Evolutionary conservation across 352 stramenopile species (phyloP).

Genomic region (Lagenidium sp.): DNA sequence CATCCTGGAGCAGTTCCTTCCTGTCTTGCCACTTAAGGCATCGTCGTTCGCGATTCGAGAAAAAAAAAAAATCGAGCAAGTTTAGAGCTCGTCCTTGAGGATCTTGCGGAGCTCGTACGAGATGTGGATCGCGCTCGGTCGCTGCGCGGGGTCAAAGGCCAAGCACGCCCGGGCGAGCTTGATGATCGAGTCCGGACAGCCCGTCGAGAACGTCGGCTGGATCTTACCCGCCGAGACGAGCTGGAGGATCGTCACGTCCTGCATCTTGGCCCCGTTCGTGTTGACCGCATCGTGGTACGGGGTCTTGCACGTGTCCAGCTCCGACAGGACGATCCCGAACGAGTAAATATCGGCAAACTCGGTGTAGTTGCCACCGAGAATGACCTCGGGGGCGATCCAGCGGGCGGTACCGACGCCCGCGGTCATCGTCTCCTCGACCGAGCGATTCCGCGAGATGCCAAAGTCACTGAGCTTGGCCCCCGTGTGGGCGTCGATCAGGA

Average conservation of each 20-base stretch:
- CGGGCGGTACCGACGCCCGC: slow-evolving; percentile 38
- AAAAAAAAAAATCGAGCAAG: no score
- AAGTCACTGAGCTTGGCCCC: slow-evolving; percentile 66
- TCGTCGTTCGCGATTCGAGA: no score
- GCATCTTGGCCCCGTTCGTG: slow-evolving; percentile 50
- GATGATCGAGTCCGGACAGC: slow-evolving; percentile 43
- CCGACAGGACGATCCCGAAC: slow-evolving; percentile 34
- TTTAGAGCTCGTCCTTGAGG: slow-evolving; percentile 55
- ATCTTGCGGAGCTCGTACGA: slow-evolving; percentile 76
- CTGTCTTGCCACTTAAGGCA: no score
- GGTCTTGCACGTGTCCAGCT: slow-evolving; percentile 56
- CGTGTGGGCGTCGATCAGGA: slow-evolving; percentile 46
- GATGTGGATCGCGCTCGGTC: slow-evolving; percentile 66
- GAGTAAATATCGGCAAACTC: slow-evolving; percentile 17
- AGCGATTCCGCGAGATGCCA: slow-evolving; percentile 49
- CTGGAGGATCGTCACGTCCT: slow-evolving; percentile 52
- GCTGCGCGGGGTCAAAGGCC: slow-evolving; percentile 47
- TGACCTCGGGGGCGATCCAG: slow-evolving; percentile 25
- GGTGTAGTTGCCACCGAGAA: slow-evolving; percentile 7
- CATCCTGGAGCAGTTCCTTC: no score
- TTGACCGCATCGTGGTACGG: slow-evolving; percentile 55
- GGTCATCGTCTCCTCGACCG: slow-evolving; percentile 54
- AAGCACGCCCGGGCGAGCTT: slow-evolving; percentile 50
- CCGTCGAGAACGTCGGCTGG: slow-evolving; percentile 44
- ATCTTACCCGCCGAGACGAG: slow-evolving; percentile 60